Conservation (phyloP, 495 filamentous ascomycete genomes). For the Talaromyces adpressus region DNA sequence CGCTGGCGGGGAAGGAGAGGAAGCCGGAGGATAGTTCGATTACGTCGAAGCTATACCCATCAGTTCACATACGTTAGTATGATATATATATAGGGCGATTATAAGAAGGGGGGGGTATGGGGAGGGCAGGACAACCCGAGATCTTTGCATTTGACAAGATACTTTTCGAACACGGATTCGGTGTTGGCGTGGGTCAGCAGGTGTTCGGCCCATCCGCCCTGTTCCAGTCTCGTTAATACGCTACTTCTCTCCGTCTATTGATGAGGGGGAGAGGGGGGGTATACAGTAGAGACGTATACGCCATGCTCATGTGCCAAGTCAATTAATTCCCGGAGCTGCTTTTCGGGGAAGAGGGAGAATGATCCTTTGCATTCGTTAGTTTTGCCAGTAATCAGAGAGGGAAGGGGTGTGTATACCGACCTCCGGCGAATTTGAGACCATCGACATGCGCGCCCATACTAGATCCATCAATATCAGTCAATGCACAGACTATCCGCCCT, state of each 20-base stretch:
- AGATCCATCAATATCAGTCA: not conserved
- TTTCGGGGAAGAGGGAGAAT: slow-evolving; percentile 46
- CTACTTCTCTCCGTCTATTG: not conserved
- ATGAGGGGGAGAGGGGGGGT: not conserved
- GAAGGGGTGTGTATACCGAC: slow-evolving; percentile 9
- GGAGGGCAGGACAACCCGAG: slow-evolving; percentile 31
- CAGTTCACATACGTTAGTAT: too few species aligned
- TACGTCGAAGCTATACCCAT: slow-evolving; percentile 44
- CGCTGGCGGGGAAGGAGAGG: slow-evolving; percentile 45
- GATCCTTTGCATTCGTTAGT: slow-evolving; percentile 25
- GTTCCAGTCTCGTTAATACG: not conserved
- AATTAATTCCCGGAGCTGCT: slow-evolving; percentile 39
- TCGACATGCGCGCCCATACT: slow-evolving; percentile 50
- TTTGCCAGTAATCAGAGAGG: not conserved
- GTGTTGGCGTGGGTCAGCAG: slow-evolving; percentile 42
- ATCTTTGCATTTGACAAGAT: slow-evolving; percentile 43
- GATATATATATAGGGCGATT: too few species aligned
- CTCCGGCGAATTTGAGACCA: slow-evolving; percentile 52
- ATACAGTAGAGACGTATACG: slow-evolving; percentile 49
- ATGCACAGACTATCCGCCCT: not conserved
- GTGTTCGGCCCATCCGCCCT: slow-evolving; percentile 52
- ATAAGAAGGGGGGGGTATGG: too few species aligned
- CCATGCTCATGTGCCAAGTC: slow-evolving; percentile 45
- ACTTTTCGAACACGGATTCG: slow-evolving; percentile 40
- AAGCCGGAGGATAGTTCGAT: slow-evolving; percentile 50